phyloP scores from a whole-genome alignment of 2,329 filamentous ascomycete genomes.

The Penicillium sp. region DNA sequence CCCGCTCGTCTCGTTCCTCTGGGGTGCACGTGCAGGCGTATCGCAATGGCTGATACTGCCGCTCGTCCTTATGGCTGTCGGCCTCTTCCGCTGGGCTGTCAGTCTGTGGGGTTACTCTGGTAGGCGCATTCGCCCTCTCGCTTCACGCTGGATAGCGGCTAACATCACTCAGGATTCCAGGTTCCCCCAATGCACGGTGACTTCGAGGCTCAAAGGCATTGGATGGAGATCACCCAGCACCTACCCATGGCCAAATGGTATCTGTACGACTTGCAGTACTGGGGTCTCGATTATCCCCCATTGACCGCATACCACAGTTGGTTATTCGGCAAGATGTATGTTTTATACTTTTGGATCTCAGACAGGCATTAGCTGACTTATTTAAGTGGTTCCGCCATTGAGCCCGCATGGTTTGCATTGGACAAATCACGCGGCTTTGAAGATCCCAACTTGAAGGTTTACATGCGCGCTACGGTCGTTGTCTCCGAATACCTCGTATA shows the following conservation, averaged over 20 bases:
- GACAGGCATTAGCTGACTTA: constrained; percentile 14
- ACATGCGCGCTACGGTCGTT: constrained; percentile 91
- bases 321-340: constrained; percentile 78
- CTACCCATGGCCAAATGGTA: constrained; percentile 95
- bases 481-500: constrained; percentile 89
- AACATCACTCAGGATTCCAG: constrained; percentile 59
- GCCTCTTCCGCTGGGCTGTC: constrained; percentile 88
- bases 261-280: constrained; percentile 94
- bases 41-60: constrained; percentile 94
- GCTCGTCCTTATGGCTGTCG: constrained; percentile 82
- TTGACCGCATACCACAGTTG: constrained; percentile 98
- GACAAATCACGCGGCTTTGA: constrained; percentile 78
- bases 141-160: constrained; percentile 5
- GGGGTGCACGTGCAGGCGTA: constrained; percentile 76
- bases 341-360: constrained; percentile 10
- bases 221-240: constrained; percentile 95
- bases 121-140: constrained; percentile 37
- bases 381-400: constrained; percentile 66
- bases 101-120: constrained; percentile 95
- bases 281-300: constrained; percentile 96
- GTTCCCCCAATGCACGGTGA: constrained; percentile 91
- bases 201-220: constrained; percentile 96
- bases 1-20: constrained; percentile 88
- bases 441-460: constrained; percentile 78
- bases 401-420: constrained; percentile 84